Percentiles rank a stretch among this genome's conserved stretches.
Evolutionary conservation across 345 rosid genomes (phyloP).

Genomic region (Reutealis trisperma): DNA sequence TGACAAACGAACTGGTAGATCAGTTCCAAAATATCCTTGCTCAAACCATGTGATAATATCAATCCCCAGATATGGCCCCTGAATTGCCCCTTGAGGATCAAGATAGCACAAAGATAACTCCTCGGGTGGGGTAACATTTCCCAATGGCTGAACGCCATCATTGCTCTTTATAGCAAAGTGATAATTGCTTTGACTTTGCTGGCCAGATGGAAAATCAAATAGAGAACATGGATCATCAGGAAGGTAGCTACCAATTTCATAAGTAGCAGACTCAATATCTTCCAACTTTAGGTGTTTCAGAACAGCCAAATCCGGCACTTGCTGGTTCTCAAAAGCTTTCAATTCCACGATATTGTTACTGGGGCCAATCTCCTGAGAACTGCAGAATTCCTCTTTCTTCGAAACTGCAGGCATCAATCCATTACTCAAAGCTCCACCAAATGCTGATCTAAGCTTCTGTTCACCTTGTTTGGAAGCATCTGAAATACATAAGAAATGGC

Average conservation of each 20-base stretch:
- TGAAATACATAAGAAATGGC: conserved; percentile 19
- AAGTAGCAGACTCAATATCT: background rate
- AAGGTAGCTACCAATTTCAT: conserved; percentile 12
- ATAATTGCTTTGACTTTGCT: background rate
- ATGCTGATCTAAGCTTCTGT: conserved; percentile 8
- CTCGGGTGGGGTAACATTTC: conserved; percentile 6
- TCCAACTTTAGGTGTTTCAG: conserved; percentile 4
- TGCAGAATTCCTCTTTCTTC: conserved; percentile 4
- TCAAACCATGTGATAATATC: conserved; percentile 32
- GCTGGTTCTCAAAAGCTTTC: conserved; percentile 22
- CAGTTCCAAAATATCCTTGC: conserved; percentile 36
- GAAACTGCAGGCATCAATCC: conserved; percentile 2
- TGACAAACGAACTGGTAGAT: conserved; percentile 26
- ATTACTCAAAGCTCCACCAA: conserved; percentile 1
- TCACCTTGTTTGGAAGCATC: conserved; percentile 23
- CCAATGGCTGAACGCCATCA: background rate
- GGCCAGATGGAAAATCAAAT: conserved; percentile 10
- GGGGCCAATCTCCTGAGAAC: background rate
- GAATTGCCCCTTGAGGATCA: conserved; percentile 26
- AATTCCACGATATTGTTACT: conserved; percentile 13
- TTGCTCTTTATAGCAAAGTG: background rate
- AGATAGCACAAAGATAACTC: conserved; percentile 24
- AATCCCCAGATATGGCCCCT: conserved; percentile 33
- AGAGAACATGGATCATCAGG: conserved; percentile 21
- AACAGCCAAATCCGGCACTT: conserved; percentile 14